A percentile compares a stretch with the other conserved stretches of the same genome.
phyloP scores from a whole-genome alignment of 1,139 yeast species.

The Geotrichum reessii region DNA sequence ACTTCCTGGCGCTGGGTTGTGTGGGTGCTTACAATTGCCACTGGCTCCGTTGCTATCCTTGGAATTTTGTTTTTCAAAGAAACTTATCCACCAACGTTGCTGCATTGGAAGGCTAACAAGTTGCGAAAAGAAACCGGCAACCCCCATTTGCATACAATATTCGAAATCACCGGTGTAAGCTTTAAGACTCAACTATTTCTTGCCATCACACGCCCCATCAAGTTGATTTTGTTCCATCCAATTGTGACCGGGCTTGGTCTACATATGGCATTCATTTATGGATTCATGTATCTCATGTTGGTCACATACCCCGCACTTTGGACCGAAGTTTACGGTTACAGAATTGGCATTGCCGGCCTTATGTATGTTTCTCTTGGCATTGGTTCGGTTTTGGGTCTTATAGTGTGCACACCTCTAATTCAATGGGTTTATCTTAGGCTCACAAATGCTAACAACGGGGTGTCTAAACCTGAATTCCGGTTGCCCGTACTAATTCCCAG shows the following conservation, averaged over 20 bases:
- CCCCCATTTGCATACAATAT: constrained; percentile 51
- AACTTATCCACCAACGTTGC: constrained; percentile 54
- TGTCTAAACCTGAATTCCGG: constrained; percentile 52
- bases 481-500: constrained; percentile 41
- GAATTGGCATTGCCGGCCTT: constrained; percentile 49
- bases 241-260: constrained; percentile 57
- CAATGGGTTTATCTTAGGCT: constrained; percentile 39
- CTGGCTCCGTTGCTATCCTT: constrained; percentile 43
- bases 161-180: constrained; percentile 40
- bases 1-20: constrained; percentile 56
- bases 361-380: constrained; percentile 53
- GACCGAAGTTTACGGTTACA: constrained; percentile 44
- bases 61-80: constrained; percentile 47
- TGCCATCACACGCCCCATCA: constrained; percentile 49
- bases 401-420: constrained; percentile 43
- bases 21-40: constrained; percentile 52
- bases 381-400: constrained; percentile 46
- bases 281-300: constrained; percentile 56
- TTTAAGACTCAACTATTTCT: constrained; percentile 24
- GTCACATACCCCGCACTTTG: constrained; percentile 55
- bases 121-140: constrained; percentile 52
- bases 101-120: constrained; percentile 44
- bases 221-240: constrained; percentile 51
- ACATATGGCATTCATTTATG: constrained; percentile 60
- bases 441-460: constrained; percentile 44